phyloP scores from a whole-genome alignment of 352 stramenopile species.

The Pythium rhizo-oryzae region DNA sequence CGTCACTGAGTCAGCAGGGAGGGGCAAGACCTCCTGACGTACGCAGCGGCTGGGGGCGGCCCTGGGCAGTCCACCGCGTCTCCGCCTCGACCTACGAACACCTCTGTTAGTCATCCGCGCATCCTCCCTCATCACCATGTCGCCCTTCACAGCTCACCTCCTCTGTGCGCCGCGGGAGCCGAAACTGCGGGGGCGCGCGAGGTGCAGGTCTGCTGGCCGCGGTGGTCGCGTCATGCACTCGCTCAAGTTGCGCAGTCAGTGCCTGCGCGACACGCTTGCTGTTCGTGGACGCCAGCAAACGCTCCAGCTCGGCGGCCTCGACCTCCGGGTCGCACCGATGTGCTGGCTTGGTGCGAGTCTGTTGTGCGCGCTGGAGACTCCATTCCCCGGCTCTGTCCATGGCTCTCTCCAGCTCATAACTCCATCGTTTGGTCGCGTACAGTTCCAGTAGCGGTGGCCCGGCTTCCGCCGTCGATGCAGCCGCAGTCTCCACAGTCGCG shows the following conservation, averaged over 20 bases:
- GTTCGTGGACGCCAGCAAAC: not conserved
- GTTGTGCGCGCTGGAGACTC: conserved; percentile 3
- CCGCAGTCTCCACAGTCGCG: not conserved
- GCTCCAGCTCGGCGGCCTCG: not conserved
- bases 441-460: not conserved
- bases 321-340: not conserved
- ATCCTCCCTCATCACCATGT: no score
- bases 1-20: no score
- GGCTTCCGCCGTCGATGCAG: not conserved
- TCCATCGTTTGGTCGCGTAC: conserved; percentile 1
- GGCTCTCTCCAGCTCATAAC: not conserved
- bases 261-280: not conserved
- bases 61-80: conserved; percentile 23
- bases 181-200: not conserved
- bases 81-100: conserved; percentile 31
- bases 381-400: not conserved
- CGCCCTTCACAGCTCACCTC: not conserved
- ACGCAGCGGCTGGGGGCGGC: conserved; percentile 32
- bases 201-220: no score
- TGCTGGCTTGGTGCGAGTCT: no score
- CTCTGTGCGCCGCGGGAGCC: not conserved
- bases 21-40: conserved; percentile 5
- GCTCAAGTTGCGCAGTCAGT: not conserved
- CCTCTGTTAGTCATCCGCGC: no score
- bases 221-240: not conserved